Percentiles rank a stretch among this genome's conserved stretches.
Conservation (phyloP, 2,329 filamentous ascomycete genomes). For the Microcyclospora tardicrescens region DNA sequence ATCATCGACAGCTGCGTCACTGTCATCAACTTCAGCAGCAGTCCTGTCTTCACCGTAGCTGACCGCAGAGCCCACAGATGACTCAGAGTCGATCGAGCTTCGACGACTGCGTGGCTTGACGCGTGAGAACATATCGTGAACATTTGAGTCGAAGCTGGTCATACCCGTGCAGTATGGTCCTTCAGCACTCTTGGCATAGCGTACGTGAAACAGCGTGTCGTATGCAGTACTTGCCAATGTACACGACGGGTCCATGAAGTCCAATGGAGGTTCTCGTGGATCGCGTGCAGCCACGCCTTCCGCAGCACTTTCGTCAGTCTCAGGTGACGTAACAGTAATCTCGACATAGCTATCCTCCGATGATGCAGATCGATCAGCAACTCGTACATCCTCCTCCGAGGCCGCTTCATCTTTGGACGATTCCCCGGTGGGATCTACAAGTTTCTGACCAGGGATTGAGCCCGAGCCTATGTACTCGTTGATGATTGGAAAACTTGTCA, state of each 20-base stretch:
- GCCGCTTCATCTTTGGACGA: conserved; percentile 40
- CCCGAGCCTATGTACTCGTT: conserved; percentile 25
- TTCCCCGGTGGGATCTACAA: conserved; percentile 1
- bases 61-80: conserved; percentile 13
- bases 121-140: conserved; percentile 16
- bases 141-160: conserved; percentile 7
- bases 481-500: conserved; percentile 59
- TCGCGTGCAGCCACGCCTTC: conserved; percentile 4
- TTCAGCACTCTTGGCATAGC: conserved; percentile 48
- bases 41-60: conserved; percentile 8
- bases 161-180: conserved; percentile 47
- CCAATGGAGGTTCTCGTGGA: conserved; percentile 11
- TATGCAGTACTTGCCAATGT: conserved; percentile 49
- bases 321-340: conserved; percentile 51
- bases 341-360: conserved; percentile 87
- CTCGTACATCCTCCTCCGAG: conserved; percentile 33
- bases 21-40: conserved; percentile 12
- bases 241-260: conserved; percentile 19
- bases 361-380: conserved; percentile 67
- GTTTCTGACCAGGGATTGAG: too few relatives aligned
- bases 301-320: neutral
- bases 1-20: conserved; percentile 13
- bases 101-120: conserved; percentile 15
- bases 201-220: conserved; percentile 60
- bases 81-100: conserved; percentile 14